Base-by-base conservation (phyloP, 108 stramenopile species). In the Fragilariopsis cylindrus region DNA sequence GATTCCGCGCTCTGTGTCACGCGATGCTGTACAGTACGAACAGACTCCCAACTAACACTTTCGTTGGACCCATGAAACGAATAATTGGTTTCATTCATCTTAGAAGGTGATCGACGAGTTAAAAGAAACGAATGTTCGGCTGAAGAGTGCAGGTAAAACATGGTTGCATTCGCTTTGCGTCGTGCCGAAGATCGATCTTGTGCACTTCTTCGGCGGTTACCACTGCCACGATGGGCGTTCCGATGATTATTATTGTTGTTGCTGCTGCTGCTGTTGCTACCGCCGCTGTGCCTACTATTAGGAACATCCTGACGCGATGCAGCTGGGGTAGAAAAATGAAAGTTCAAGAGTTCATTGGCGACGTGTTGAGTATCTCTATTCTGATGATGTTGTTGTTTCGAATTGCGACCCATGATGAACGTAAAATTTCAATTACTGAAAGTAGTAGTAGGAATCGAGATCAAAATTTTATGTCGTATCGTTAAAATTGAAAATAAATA, bases 121-220 rank as follows among this genome's bases (percentile, higher is more conserved):
- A 86, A 5, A 5, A 65, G 66, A 75, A 86, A 86, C 49, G 76
- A 71, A 74, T 86, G 85, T 21, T 86, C 73, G 18, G 82, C 69
- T 18, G 82, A 82, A 4, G 82, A 77, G 70, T 86, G 85, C 50
- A 86, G 70, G 43, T 79, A 73, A 57, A 86, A 86, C 75, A 81
- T 80, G 62, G 69, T 9, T 8, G 79, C 74, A n/a, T 74, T 53
- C 2, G 80, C 76, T 18, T 64, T 76, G 16, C 60, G 70, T n/a
- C 84, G 69, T n/a, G 69, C 76, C 16, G 84, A 84, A 30, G 73
- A 42, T 55, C 78, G 43, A 66, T 83, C 78, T 69, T 79, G 68
- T 6, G 76, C 76, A 52, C 67, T 68, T 42, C 68, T 65, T 54
- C 75, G 62, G 54, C 48, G 63, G 40, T 57, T 68, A 48, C 60